Evolutionary conservation across 345 rosid species (phyloP).

Genomic region (Salix brachista): DNA sequence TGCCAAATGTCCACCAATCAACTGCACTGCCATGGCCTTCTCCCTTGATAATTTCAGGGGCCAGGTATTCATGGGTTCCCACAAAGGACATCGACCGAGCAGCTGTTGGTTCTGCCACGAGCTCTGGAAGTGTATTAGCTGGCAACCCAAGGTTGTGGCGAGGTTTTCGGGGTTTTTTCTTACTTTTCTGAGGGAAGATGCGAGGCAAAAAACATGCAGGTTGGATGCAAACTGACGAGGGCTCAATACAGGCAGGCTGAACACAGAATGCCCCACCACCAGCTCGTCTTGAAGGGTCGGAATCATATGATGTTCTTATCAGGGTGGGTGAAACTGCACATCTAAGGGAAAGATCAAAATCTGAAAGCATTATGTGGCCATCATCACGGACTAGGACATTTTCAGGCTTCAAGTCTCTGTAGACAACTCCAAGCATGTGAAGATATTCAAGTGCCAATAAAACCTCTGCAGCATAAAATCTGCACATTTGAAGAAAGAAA

Average conservation of each 20-base stretch:
- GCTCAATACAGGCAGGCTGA: constrained; percentile 91
- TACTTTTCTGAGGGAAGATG: constrained; percentile 68
- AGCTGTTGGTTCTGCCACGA: constrained; percentile 90
- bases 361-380: constrained; percentile 98
- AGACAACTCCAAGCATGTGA: constrained; percentile 97
- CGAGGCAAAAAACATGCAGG: constrained; percentile 87
- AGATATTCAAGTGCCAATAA: constrained; percentile 94
- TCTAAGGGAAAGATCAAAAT: constrained; percentile 90
- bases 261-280: constrained; percentile 68
- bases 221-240: constrained; percentile 76
- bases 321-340: constrained; percentile 91
- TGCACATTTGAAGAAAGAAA: constrained; percentile 29
- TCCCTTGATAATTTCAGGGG: constrained; percentile 93
- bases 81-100: constrained; percentile 98
- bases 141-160: constrained; percentile 49
- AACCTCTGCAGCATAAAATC: constrained; percentile 96
- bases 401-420: constrained; percentile 96
- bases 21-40: constrained; percentile 99
- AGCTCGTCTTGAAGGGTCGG: constrained; percentile 64
- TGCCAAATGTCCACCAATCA: constrained; percentile 99
- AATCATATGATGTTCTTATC: constrained; percentile 52
- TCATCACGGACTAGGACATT: constrained; percentile 98
- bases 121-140: constrained; percentile 64
- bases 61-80: constrained; percentile 96
- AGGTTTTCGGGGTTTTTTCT: constrained; percentile 62